Evolutionary conservation across 352 stramenopile genomes (phyloP), one percentile per base, ranked within the genome.

Genomic region (Pythium sukuiense): DNA sequence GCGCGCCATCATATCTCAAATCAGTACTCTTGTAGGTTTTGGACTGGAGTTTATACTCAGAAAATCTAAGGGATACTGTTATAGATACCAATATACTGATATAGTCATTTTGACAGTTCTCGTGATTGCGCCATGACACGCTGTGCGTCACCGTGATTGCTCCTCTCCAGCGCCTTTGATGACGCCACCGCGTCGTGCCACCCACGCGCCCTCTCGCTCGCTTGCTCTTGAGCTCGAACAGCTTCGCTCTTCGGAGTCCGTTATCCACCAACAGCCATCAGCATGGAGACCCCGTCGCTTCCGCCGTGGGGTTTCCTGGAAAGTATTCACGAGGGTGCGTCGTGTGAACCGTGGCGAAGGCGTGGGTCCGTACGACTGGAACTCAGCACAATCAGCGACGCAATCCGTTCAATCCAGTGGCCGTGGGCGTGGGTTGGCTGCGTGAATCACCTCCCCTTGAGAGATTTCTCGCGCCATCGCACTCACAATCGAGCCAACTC

Each of bases 81-180:
- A 24, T 6, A 48, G 1, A 20, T 46, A 20, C 39, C 6, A 20
- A 46, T 46, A 9, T 20, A 26, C 41, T 48, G 16, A 26, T 48
- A 48, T 48, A 48, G 5, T 11, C 4, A 6, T 48, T 26, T 26
- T 48, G 16, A 26, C 8, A 8, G 8, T 37, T 49, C 9, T 9
- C 29, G 41, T 57, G 56, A 55, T 62, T 53, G 56, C 9, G 56
- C 41, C 37, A 30, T 62, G 56, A 62, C 56, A 46, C 26, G 13
- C 24, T 5, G 46, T 35, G 13, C 56, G 56, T 62, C 56, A 62
- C 7, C 27, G n/a, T 62, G 56, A 53, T 62, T 62, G 56, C 56
- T 62, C 56, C 41, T 30, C 37, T 27, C 12, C 14, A 43, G 39
- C 33, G 11, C 24, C 20, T 29, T 26, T 32, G 41, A 62, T 46